Base-by-base conservation (phyloP, 2,329 filamentous ascomycete species). In the Ambrosiella xylebori region DNA sequence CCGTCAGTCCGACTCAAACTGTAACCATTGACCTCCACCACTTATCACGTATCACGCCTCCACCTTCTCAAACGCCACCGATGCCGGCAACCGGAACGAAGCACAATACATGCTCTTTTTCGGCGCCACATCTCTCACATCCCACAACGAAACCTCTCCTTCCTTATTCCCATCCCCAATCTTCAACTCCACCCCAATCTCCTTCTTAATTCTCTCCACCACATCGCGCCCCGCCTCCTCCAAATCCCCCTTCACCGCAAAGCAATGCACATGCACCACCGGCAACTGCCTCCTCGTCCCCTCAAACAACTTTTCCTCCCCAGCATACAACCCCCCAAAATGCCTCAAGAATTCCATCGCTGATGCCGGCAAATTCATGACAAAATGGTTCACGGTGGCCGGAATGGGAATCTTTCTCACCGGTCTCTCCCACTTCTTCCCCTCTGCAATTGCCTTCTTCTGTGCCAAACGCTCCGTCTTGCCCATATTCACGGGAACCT, bases 31-130 rank as follows among this genome's bases (percentile, higher is more conserved):
- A 27, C 27, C 4, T 3, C 27, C 2, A 27, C 27, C 27, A 27
- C 27, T 27, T 3, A 27, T 27, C 27, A 27, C 27, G 27, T 27
- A 27, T 27, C 40, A 12, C 12, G 35, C 38, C 27, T 53, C 51
- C 12, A 36, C 58, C 62, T 68, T 64, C 27, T 78, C 76, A 72
- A 95, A 96, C 12, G 90, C 93, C 5, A 96, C 87, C 64, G 87
- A 82, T 39, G 74, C 71, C 1, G 93, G 93, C 61, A 98, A 68
- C 62, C 89, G 80, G 71, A 98, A 97, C 64, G 82, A 94, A 37
- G 88, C 91, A 69, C 93, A 97, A 70, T 91, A 97, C 90, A 96
- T 96, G 67, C 85, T 80, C 76, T 98, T 98, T 66, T 88, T 85
- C 4, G 93, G 93, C 60, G 89, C 87, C 58, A 98, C 93, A 64